Evolutionary conservation across 148 eudicot genomes (phyloP).

Genomic region (Amaranthus palmeri): DNA sequence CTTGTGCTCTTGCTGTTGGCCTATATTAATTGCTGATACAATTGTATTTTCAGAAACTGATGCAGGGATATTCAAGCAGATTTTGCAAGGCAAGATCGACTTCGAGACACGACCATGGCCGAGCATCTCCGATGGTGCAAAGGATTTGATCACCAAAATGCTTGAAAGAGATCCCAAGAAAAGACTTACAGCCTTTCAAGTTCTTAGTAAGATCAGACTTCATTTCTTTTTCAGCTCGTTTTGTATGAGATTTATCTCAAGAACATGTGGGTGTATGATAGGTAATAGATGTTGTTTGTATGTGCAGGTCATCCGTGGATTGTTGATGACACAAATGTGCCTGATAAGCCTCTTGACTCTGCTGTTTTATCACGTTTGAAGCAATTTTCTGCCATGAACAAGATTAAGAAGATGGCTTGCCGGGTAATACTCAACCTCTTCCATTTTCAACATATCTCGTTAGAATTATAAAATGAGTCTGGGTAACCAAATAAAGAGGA

Average conservation of each 20-base stretch:
- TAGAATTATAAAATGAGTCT: too few species aligned
- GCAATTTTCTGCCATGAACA: slow-evolving; percentile 78
- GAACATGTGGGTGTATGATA: not conserved
- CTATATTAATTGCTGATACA: not conserved
- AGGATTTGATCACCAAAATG: slow-evolving; percentile 61
- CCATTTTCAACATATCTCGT: not conserved
- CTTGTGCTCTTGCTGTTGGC: not conserved
- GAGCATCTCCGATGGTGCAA: slow-evolving; percentile 60
- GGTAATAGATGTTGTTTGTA: slow-evolving; percentile 15
- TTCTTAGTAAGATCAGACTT: slow-evolving; percentile 43
- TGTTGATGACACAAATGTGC: slow-evolving; percentile 59
- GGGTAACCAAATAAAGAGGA: too few species aligned
- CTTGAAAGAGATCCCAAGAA: slow-evolving; percentile 52
- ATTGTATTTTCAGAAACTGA: slow-evolving; percentile 52
- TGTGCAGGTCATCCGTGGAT: slow-evolving; percentile 80
- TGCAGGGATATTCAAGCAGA: slow-evolving; percentile 61
- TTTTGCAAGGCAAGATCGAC: slow-evolving; percentile 50
- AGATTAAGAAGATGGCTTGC: slow-evolving; percentile 83
- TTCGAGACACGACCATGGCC: slow-evolving; percentile 72
- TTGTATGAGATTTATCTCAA: not conserved
- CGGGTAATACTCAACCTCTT: slow-evolving; percentile 40
- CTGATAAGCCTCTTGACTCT: slow-evolving; percentile 72
- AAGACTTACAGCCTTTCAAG: slow-evolving; percentile 63
- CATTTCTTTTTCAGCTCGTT: not conserved
- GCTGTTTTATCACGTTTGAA: slow-evolving; percentile 68